These are phyloP conservation scores for Gossypium thurberi DNA, from an alignment of 345 rosid species.

Conservation along the genomic window DNA sequence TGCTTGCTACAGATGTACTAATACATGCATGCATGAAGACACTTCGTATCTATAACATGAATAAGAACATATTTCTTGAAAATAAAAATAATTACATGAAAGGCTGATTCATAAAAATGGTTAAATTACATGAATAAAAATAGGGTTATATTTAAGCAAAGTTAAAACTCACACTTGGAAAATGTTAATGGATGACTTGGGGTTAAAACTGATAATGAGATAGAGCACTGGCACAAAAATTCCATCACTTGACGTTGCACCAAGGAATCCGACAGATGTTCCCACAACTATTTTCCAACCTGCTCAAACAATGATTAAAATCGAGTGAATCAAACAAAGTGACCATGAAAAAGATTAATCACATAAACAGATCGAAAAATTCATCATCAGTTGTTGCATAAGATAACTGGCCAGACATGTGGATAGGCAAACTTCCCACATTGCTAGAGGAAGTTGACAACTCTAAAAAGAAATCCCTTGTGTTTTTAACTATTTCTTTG, in stretches of 20 bases:
- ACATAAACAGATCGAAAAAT: background rate
- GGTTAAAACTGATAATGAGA: constrained; percentile 56
- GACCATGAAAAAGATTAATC: background rate
- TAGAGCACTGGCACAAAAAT: constrained; percentile 64
- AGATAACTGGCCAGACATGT: constrained; percentile 59
- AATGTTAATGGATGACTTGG: constrained; percentile 58
- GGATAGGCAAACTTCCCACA: constrained; percentile 47
- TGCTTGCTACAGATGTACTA: background rate
- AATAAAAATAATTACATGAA: background rate
- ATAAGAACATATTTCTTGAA: background rate
- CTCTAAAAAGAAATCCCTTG: constrained; percentile 19
- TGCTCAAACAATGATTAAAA: constrained; percentile 16
- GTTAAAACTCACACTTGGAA: constrained; percentile 43
- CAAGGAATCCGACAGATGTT: constrained; percentile 46
- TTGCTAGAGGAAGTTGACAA: constrained; percentile 49
- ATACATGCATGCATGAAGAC: background rate
- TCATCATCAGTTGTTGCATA: background rate
- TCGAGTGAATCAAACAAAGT: background rate
- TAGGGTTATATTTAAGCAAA: background rate
- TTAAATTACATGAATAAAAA: background rate
- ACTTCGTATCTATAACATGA: background rate
- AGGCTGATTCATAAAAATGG: too few relatives aligned
- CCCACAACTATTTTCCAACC: constrained; percentile 55
- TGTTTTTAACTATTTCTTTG: constrained; percentile 10
- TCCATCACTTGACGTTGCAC: constrained; percentile 63